A percentile compares a stretch with the other conserved stretches of the same genome.
Conservation (phyloP, 1,284 basidiomycete genomes). For the Cryptococcus deneoformans region DNA sequence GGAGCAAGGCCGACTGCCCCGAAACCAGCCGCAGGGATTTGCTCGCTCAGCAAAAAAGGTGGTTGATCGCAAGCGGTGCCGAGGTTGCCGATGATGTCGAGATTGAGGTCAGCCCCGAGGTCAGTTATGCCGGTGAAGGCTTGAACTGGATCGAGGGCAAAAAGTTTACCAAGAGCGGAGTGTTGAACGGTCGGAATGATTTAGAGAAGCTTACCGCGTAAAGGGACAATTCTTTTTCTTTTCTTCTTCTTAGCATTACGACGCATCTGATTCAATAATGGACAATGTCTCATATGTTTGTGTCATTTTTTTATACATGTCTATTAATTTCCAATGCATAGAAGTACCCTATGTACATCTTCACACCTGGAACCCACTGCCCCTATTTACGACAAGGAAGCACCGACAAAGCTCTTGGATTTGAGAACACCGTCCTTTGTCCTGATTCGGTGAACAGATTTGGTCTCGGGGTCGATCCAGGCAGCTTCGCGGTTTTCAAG, state of each 20-base stretch:
- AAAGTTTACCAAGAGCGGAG: constrained; percentile 59
- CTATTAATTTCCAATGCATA: neutral
- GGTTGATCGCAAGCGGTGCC: constrained; percentile 78
- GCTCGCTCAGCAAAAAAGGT: constrained; percentile 83
- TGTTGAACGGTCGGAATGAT: constrained; percentile 23
- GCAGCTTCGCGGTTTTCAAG: constrained; percentile 81
- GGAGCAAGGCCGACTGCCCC: constrained; percentile 89
- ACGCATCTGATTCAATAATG: neutral
- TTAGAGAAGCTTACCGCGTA: constrained; percentile 4
- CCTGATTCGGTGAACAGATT: constrained; percentile 74
- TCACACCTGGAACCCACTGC: neutral
- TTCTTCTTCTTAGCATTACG: neutral
- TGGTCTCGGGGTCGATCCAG: constrained; percentile 84
- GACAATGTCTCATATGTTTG: neutral
- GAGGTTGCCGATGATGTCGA: constrained; percentile 59
- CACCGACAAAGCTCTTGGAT: constrained; percentile 78
- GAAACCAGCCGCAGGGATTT: constrained; percentile 87
- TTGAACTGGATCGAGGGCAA: constrained; percentile 76
- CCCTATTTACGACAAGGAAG: constrained; percentile 68
- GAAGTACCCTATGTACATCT: neutral
- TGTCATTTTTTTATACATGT: neutral
- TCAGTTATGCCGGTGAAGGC: constrained; percentile 90
- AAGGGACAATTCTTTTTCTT: neutral
- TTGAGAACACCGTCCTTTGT: constrained; percentile 78
- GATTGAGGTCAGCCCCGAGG: constrained; percentile 85